phyloP scores from a whole-genome alignment of 106 monocot genomes.

The Dioscorea alata region DNA sequence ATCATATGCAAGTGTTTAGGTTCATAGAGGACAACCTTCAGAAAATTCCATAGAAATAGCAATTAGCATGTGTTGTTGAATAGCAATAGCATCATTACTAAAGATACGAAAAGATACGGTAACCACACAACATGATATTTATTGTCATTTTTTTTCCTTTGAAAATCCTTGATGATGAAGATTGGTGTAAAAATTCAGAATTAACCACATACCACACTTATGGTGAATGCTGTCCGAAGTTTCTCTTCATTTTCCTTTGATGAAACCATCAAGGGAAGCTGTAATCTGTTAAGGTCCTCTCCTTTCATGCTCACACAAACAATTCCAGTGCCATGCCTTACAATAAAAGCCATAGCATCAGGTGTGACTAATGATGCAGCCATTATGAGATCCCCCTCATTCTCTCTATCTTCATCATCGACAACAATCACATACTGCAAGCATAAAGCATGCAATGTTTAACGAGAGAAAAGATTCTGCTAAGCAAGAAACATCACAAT shows the following conservation, averaged over 20 bases:
- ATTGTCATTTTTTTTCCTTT: too few species aligned
- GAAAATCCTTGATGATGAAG: too few species aligned
- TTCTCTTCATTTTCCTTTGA: constrained; percentile 39
- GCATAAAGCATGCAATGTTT: constrained; percentile 2
- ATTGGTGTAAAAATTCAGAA: too few species aligned
- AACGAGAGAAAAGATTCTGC: neutral
- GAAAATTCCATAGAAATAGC: too few species aligned
- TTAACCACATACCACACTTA: constrained; percentile 27
- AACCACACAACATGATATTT: too few species aligned
- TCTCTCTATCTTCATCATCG: constrained; percentile 66
- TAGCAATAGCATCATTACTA: too few species aligned
- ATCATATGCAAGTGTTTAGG: too few species aligned
- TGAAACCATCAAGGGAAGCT: constrained; percentile 36
- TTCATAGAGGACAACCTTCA: too few species aligned
- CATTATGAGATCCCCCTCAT: constrained; percentile 69
- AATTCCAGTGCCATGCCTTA: constrained; percentile 50
- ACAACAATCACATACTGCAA: constrained; percentile 60
- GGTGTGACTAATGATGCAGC: constrained; percentile 43
- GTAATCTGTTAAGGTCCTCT: constrained; percentile 34
- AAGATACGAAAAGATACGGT: too few species aligned
- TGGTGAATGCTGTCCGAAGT: constrained; percentile 38
- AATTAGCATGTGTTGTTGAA: too few species aligned
- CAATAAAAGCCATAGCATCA: constrained; percentile 40
- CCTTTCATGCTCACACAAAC: constrained; percentile 45
- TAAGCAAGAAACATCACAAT: neutral